Base-by-base conservation (phyloP, 1,284 basidiomycete species). In the Pulchroboletus neoregius region DNA sequence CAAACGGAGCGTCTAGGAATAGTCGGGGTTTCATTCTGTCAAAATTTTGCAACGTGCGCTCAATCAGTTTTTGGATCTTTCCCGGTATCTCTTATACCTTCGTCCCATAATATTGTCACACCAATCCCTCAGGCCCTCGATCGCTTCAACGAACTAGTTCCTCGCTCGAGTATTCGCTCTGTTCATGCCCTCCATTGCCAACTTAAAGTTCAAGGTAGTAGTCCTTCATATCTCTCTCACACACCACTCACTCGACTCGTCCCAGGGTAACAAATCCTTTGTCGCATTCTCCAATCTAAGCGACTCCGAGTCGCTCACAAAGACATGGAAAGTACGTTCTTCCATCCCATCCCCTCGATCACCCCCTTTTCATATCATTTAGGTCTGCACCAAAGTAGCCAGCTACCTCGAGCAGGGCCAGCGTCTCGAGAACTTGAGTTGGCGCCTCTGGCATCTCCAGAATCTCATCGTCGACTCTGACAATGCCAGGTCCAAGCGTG, bases 381-480 rank as follows among this genome's bases (percentile, higher is more conserved):
- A 87, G 85, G 86, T 89, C 63, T 89, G 86, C 70, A 87, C 86
- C 32, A 88, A 89, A 71, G 86, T 89, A 53, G 87, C 88, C 46
- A 80, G 85, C 66, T 89, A 80, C 72, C 84, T 90, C 62, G 87
- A 91, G 70, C 87, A 89, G 66, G 87, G 88, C 45, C 84, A 87
- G 66, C 75, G 87, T 44, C 86, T 90, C 58, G 88, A 91, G 76
- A 91, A 91, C 75, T 71, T 90, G 68, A 84, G 81, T 58, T 91
- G 87, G 88, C 78, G 87, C 58, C 76, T 90, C 68, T 91, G 87
- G 87, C 87, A 90, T 65, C 79, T 90, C 48, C 88, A 91, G 70
- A 87, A 82, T 60, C 78, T 91, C 59, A 89, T 90, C 73, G 87
- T 90, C 68, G 87, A 91, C 68, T 77, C 80, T 52, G 87, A 91